Evolutionary conservation across 495 filamentous ascomycete species (phyloP), one percentile per base, ranked within the genome.

Genomic region (Xylaria cubensis): DNA sequence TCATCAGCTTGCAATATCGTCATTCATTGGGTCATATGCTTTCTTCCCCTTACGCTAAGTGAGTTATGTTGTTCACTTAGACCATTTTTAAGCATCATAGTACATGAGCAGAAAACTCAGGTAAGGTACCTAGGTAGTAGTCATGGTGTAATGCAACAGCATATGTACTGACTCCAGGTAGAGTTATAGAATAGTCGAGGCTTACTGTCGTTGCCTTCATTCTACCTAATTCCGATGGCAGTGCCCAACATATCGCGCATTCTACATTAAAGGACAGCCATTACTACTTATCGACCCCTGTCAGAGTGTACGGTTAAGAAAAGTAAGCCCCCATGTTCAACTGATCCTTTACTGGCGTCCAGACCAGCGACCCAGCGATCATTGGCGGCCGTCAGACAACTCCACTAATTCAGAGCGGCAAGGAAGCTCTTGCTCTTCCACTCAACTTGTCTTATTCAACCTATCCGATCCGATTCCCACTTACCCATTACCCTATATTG

Each of bases 381-480:
- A 67, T 67, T 67, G 65, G 65, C 13, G 65, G 48, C 65, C 50
- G 32, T 13, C 26, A 50, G 50, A 44, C 61, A 29, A 56, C 65
- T 67, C 65, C 65, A 56, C 65, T 24, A 41, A 41, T 55, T n/a
- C 50, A 44, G 65, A 36, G 65, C 65, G 64, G 64, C 36, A 39
- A 55, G 64, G 64, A 67, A 67, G 48, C 64, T 32, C 44, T 66
- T 51, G 34, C 34, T 26, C 17, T 53, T 26, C 46, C 7, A 48
- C 26, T 29, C 19, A 29, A 15, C 15, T 17, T 9, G 8, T 46
- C 24, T 34, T 19, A 8, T 29, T 65, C 42, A 15, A 65, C 44
- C 41, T 61, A 39, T 61, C 34, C 17, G 55, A 39, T 61, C 34
- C 17, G 55, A 36, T 59, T 36, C 55, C 55, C 64, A 66, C 51